Evolutionary conservation across 306 rosid species (phyloP).

Genomic region (Prunus fruticosa): DNA sequence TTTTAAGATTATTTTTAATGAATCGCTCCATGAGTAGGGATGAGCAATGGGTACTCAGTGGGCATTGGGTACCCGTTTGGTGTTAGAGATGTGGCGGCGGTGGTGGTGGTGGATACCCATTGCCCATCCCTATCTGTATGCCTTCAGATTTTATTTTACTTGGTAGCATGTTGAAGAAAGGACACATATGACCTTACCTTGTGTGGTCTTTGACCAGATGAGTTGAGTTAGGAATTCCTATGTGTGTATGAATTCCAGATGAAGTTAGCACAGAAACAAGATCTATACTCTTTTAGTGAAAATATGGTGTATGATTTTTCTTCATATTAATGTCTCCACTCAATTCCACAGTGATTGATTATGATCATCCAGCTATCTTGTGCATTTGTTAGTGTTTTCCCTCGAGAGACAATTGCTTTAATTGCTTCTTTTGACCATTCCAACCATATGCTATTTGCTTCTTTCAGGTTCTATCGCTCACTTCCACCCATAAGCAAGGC

Average conservation of each 20-base stretch:
- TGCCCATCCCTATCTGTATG: too few relatives aligned
- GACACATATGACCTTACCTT: neutral
- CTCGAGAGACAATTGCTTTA: neutral
- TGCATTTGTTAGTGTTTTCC: neutral
- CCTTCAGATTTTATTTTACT: neutral
- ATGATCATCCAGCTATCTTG: neutral
- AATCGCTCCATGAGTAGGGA: too few relatives aligned
- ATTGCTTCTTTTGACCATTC: neutral
- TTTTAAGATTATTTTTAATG: too few relatives aligned
- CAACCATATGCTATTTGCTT: slow-evolving; percentile 10
- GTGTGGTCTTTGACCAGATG: neutral
- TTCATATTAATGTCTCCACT: neutral
- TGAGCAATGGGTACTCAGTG: too few relatives aligned
- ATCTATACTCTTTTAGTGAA: neutral
- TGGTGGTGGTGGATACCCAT: too few relatives aligned
- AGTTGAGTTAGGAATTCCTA: neutral
- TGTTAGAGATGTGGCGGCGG: too few relatives aligned
- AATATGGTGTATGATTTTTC: neutral
- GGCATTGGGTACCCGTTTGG: too few relatives aligned
- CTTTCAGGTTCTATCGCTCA: slow-evolving; percentile 69
- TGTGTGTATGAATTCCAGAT: neutral
- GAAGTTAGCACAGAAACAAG: neutral
- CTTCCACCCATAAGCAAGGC: slow-evolving; percentile 95
- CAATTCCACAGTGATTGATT: neutral
- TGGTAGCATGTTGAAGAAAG: neutral